Evolutionary conservation across 768 basidiomycete genomes (phyloP), one percentile per base, ranked within the genome.

Genomic region (Suillus decipiens): DNA sequence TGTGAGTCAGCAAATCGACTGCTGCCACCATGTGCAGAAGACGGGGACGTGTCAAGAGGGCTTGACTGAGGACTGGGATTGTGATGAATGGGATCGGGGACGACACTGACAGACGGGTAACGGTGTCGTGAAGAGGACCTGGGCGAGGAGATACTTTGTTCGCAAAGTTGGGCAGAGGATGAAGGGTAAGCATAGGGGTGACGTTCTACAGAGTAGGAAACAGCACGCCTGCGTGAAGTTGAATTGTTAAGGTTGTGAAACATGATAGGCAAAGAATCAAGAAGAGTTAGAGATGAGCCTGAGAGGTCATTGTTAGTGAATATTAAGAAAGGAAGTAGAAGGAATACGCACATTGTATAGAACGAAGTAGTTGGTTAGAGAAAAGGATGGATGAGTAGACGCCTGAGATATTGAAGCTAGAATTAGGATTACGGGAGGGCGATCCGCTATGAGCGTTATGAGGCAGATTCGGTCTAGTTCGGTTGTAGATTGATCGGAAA

Each of bases 51-150:
- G 48, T 28, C 28, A 28, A 66, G 58, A 3, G 74, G 73, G 0
- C 73, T 73, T 3, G 73, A 74, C 0, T 72, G 68, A 11, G 63
- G 1, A 37, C 74, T 73, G 1, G 69, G 19, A 19, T 51, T 34
- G 7, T 56, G 64, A 9, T 45, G 63, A 1, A 51, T 50, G 33
- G 50, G 63, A n/a, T 45, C 2, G 3, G 65, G 64, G 10, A 39
- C 37, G 5, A 63, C 61, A 11, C 50, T 43, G 19, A 34, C 17
- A 11, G 65, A 64, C 12, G 64, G 39, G 50, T 69, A 65, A 36
- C 64, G 63, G 36, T 61, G 67, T 60, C 61, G 62, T 3, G 67
- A 65, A 5, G 8, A 28, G 11, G 59, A 55, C 5, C 58, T 64
- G 17, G 48, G 65, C 50, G 71, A 56, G 14, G 73, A 72, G 1